Evolutionary conservation across 805 yeast species (phyloP).

Genomic region (Kuraishia cidri): DNA sequence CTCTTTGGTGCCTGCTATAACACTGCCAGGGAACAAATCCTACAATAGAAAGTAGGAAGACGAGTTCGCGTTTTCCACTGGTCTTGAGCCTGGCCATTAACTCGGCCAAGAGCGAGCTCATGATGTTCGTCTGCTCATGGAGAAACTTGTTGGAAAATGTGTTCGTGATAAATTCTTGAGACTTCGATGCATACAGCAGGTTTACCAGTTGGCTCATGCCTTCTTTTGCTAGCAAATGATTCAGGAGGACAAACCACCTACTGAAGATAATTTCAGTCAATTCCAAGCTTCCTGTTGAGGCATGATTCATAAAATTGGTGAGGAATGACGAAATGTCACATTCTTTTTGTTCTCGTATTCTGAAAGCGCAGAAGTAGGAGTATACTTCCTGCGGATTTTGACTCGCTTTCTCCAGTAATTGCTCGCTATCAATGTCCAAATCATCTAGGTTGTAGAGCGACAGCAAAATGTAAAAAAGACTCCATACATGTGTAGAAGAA

Average conservation of each 20-base stretch:
- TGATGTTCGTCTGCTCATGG: slow-evolving; percentile 38
- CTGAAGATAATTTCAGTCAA: slow-evolving; percentile 20
- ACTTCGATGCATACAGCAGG: slow-evolving; percentile 14
- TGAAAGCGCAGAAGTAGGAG: too few relatives aligned
- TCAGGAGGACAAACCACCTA: slow-evolving; percentile 49
- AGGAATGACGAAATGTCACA: too few relatives aligned
- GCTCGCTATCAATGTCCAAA: too few relatives aligned
- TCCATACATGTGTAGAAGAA: too few relatives aligned
- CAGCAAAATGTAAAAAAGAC: background rate
- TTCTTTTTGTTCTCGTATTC: too few relatives aligned
- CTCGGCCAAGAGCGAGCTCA: slow-evolving; percentile 11
- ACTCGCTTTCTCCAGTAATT: too few relatives aligned
- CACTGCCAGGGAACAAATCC: slow-evolving; percentile 40
- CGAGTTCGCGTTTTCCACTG: too few relatives aligned
- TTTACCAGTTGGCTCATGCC: slow-evolving; percentile 20
- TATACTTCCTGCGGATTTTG: too few relatives aligned
- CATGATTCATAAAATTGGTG: too few relatives aligned
- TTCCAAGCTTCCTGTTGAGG: too few relatives aligned
- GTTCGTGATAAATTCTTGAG: slow-evolving; percentile 9
- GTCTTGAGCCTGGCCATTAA: slow-evolving; percentile 2
- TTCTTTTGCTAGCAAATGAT: slow-evolving; percentile 20
- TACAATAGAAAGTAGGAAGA: slow-evolving; percentile 7
- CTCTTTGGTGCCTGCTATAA: slow-evolving; percentile 25
- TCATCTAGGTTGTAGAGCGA: background rate
- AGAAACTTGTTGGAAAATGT: slow-evolving; percentile 27